These are phyloP conservation scores for Mycena indigotica DNA, from an alignment of 768 basidiomycete genomes.

Conservation along the genomic window DNA sequence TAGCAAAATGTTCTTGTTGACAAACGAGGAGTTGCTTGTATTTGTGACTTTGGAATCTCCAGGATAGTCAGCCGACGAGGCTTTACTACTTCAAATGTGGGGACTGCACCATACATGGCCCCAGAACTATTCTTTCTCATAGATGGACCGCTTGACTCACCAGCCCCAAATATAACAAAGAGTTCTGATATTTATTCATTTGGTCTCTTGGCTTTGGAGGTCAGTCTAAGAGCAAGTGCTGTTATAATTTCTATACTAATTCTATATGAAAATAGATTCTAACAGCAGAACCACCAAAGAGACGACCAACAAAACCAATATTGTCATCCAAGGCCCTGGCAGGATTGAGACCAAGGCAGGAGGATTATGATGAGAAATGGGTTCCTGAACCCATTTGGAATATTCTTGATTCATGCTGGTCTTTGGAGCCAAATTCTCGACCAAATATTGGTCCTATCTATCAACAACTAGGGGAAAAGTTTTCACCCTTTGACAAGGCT, in stretches of 20 bases:
- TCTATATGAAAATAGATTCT: slow-evolving; percentile 1
- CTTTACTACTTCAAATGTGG: slow-evolving; percentile 14
- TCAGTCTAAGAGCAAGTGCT: background rate
- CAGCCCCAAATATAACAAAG: slow-evolving; percentile 2
- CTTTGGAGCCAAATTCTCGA: background rate
- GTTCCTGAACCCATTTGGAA: background rate
- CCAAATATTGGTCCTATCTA: background rate
- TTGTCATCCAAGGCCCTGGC: background rate
- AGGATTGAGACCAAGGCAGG: background rate
- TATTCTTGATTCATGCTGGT: slow-evolving; percentile 4
- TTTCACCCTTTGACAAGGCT: no score
- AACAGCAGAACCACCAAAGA: slow-evolving; percentile 9
- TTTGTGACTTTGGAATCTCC: slow-evolving; percentile 29
- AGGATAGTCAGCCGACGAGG: slow-evolving; percentile 8
- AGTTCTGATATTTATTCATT: slow-evolving; percentile 25
- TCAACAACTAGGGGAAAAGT: background rate
- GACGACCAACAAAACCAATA: background rate
- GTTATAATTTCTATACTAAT: background rate
- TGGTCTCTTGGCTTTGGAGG: slow-evolving; percentile 19
- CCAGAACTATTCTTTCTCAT: slow-evolving; percentile 20
- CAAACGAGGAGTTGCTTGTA: slow-evolving; percentile 16
- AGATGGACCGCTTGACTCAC: background rate
- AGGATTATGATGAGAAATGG: background rate
- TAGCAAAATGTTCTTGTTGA: slow-evolving; percentile 29
- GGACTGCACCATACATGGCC: slow-evolving; percentile 24